Evolutionary conservation across 2,329 filamentous ascomycete genomes (phyloP).

Genomic region (Cladophialophora immunda): DNA sequence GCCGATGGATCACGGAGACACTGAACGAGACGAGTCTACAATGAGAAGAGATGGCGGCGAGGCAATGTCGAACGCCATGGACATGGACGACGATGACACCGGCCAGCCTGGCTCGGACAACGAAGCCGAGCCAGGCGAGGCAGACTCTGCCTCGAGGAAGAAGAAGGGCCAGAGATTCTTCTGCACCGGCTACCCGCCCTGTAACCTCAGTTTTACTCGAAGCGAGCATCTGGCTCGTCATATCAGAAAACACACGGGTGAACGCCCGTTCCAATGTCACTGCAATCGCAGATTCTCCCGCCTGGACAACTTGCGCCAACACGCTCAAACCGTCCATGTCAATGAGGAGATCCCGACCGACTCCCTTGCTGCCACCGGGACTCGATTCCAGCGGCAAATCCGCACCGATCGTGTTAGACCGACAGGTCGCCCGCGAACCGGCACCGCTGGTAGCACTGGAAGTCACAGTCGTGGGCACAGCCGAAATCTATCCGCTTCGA

Average conservation of each 20-base stretch:
- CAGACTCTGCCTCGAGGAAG: slow-evolving; percentile 81
- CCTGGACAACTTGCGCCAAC: slow-evolving; percentile 92
- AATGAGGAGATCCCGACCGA: slow-evolving; percentile 96
- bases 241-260: slow-evolving; percentile 96
- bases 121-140: slow-evolving; percentile 68
- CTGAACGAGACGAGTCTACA: slow-evolving; percentile 4
- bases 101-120: slow-evolving; percentile 72
- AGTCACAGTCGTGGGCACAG: slow-evolving; percentile 80
- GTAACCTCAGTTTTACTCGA: slow-evolving; percentile 91
- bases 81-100: slow-evolving; percentile 59
- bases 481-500: slow-evolving; percentile 85
- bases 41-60: slow-evolving; percentile 20
- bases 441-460: slow-evolving; percentile 77
- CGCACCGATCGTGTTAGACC: slow-evolving; percentile 84
- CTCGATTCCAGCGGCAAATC: slow-evolving; percentile 90
- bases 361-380: slow-evolving; percentile 90
- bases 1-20: neutral
- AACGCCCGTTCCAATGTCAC: slow-evolving; percentile 95
- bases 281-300: slow-evolving; percentile 92
- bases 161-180: slow-evolving; percentile 97
- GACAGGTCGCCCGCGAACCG: slow-evolving; percentile 76
- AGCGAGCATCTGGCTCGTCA: slow-evolving; percentile 95
- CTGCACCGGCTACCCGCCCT: slow-evolving; percentile 93
- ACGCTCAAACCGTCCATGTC: slow-evolving; percentile 96
- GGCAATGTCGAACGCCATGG: slow-evolving; percentile 31